A percentile compares a stretch with the other conserved stretches of the same genome.
Evolutionary conservation across 148 eudicot species (phyloP).

Genomic region (Agrostemma githago): DNA sequence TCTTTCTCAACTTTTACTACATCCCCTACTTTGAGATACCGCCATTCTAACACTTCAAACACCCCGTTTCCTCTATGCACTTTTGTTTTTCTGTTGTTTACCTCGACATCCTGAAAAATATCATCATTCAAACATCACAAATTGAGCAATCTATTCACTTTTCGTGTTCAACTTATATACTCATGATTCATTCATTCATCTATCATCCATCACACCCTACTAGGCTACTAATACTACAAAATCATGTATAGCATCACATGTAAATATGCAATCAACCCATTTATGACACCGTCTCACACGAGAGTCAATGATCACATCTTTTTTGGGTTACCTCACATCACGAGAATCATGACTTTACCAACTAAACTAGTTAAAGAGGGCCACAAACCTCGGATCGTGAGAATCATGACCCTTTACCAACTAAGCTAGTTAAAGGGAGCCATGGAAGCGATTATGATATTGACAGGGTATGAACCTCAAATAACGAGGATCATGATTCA

Average conservation of each 20-base stretch:
- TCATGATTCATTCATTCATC: neutral
- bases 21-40: slow-evolving; percentile 74
- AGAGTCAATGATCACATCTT: too few species aligned
- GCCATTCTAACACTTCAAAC: slow-evolving; percentile 62
- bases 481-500: too few species aligned
- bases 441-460: too few species aligned
- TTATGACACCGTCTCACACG: neutral
- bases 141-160: neutral
- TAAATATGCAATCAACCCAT: too few species aligned
- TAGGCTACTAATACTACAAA: neutral
- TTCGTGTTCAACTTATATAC: neutral
- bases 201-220: neutral
- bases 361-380: too few species aligned
- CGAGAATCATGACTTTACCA: too few species aligned
- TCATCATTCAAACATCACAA: slow-evolving; percentile 4
- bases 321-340: too few species aligned
- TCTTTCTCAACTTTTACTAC: slow-evolving; percentile 85
- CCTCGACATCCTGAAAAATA: slow-evolving; percentile 68
- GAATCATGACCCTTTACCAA: too few species aligned
- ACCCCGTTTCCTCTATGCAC: slow-evolving; percentile 61
- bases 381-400: too few species aligned
- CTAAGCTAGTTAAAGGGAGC: too few species aligned
- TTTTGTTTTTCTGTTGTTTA: slow-evolving; percentile 74
- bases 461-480: too few species aligned
- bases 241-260: too few species aligned